Evolutionary conservation across 2,329 filamentous ascomycete species (phyloP), one percentile per base, ranked within the genome.

Genomic region (Chaetomiaceae sp.): DNA sequence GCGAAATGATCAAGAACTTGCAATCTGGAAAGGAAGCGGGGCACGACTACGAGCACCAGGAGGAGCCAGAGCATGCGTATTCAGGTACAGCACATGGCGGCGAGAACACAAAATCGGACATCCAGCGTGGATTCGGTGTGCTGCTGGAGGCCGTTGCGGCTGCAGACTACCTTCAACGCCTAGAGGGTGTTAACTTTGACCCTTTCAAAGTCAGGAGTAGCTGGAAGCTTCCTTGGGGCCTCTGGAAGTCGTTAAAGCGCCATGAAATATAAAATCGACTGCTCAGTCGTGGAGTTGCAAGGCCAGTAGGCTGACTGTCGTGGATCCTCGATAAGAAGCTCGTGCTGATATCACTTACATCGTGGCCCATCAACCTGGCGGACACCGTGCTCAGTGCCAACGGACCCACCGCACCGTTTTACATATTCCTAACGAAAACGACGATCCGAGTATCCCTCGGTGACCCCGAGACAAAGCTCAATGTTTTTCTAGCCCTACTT

Each of bases 1-100:
- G 90, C 54, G 89, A 96, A 67, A 96, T 99, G 90, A 70, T 97
- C 55, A 85, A 84, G 64, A 89, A 88, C 63, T 73, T 96, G 18
- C 82, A 82, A 49, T 84, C 82, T 4, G 89, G 90, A 1, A 73
- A 86, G 61, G 84, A 83, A 44, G 81, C 89, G 0, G 89, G 86
- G 0, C 92, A 96, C 67, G 89, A 89, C 5, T 96, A 92, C 67
- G 92, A 97, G 71, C 89, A 96, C 65, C 79, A 87, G 56, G 81
- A 84, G 27, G 90, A 96, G 65, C 84, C 84, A 46, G 89, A 87
- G 33, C 79, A 83, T 61, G 65, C 74, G 2, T 80, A 83, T 59
- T 57, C 66, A 16, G 61, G 69, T 59, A 59, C 67, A 11, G 64
- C 65, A 48, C 34, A 66, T 48, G 58, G 62, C 53, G 62, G 67